Conservation (phyloP, 352 stramenopile species). For the Globisporangium takayamanum region DNA sequence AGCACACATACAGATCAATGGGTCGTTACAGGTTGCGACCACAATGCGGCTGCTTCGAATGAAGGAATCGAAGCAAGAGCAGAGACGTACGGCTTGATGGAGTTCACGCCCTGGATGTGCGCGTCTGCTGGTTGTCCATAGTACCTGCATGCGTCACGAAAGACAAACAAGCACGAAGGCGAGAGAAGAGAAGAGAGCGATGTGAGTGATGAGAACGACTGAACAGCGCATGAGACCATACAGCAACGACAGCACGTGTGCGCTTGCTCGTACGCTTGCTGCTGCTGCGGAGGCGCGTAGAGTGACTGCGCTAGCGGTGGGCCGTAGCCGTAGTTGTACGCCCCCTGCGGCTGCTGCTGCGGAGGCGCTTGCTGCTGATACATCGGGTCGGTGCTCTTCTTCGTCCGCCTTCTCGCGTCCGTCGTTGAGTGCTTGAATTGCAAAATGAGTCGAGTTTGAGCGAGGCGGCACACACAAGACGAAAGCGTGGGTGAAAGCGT, state of each 20-base stretch:
- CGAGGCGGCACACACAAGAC: too few species aligned
- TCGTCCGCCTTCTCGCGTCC: neutral
- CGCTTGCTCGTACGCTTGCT: slow-evolving; percentile 6
- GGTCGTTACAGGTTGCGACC: too few species aligned
- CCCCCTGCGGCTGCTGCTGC: slow-evolving; percentile 12
- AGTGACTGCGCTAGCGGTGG: slow-evolving; percentile 10
- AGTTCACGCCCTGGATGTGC: slow-evolving; percentile 41
- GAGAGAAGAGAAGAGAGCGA: neutral
- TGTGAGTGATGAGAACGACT: neutral
- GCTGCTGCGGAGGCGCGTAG: slow-evolving; percentile 12
- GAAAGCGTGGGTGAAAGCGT: too few species aligned
- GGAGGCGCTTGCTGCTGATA: slow-evolving; percentile 19
- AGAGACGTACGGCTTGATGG: slow-evolving; percentile 66
- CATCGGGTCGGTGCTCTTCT: neutral
- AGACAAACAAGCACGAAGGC: neutral
- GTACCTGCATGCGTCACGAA: slow-evolving; percentile 18
- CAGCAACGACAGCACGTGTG: neutral
- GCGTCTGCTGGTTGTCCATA: slow-evolving; percentile 22
- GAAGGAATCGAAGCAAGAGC: neutral
- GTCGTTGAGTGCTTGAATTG: neutral
- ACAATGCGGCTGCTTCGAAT: too few species aligned
- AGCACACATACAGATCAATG: neutral
- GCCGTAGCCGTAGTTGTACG: slow-evolving; percentile 12
- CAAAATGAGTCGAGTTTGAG: neutral
- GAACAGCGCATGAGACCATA: neutral